Evolutionary conservation across 2,329 filamentous ascomycete genomes (phyloP), one percentile per base, ranked within the genome.

Genomic region (Monilinia vaccinii-corymbosi): DNA sequence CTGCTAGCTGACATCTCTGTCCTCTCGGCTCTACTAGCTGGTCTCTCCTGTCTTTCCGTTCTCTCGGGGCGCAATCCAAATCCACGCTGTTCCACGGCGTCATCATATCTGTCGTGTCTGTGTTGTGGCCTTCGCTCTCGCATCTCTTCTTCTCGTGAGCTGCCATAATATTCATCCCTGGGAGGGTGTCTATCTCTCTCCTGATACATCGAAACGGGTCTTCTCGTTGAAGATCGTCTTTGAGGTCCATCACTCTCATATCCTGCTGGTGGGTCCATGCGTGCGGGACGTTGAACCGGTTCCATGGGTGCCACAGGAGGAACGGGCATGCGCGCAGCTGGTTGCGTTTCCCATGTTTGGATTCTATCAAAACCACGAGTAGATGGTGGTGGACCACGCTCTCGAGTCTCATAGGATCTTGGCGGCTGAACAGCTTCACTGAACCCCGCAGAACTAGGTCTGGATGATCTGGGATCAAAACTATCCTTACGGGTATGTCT

Each of bases 341-440:
- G 47, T 74, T 71, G 73, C 32, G 77, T 71, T 28, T 81, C 79
- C 63, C 82, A 82, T 8, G 74, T 68, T 18, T 65, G 81, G 64
- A 89, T 81, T 73, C 83, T 88, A 66, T 90, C 87, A 64, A 91
- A 83, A 0, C 85, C 87, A 66, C 86, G 78, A 3, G 84, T 88
- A 6, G 85, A 82, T 5, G 86, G 86, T 11, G 88, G 88, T 2
- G 87, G 87, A 0, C 80, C 68, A 21, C 70, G 61, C 40, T 72
- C 70, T 36, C 79, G 71, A 28, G 73, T 69, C 46, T 79, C 77
- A 61, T 76, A 74, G 31, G 68, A 61, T 49, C 69, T 63, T 32
- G 68, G 66, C 32, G 58, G 42, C 40, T 63, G 58, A 48, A 70
- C 45, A 13, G 21, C 5, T 38, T 72, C 71, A 40, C 56, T 55